Percentiles rank a stretch among this genome's conserved stretches.
Evolutionary conservation across 2,329 filamentous ascomycete genomes (phyloP).

Genomic region (Alternaria novae-zelandiae): DNA sequence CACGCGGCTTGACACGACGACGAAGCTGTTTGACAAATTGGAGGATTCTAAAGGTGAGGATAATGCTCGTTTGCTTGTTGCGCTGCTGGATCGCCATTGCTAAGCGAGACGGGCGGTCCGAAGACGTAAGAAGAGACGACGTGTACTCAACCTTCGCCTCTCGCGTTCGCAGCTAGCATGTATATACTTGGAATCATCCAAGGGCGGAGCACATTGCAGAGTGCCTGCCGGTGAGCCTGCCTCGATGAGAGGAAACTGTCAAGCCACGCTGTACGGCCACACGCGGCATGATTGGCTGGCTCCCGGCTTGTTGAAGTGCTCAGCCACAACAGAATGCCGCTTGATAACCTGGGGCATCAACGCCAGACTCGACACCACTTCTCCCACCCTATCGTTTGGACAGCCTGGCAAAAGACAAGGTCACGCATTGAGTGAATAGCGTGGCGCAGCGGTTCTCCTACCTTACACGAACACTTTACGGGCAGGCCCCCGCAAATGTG

Average conservation of each 20-base stretch:
- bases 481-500: slow-evolving; percentile 20
- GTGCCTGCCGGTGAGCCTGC: slow-evolving; percentile 30
- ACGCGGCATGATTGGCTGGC: slow-evolving; percentile 23
- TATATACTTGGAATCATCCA: slow-evolving; percentile 32
- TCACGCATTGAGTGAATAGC: slow-evolving; percentile 18
- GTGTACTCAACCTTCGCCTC: slow-evolving; percentile 20
- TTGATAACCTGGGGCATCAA: slow-evolving; percentile 12
- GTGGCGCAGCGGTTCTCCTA: slow-evolving; percentile 33
- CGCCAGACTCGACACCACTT: slow-evolving; percentile 16
- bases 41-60: slow-evolving; percentile 48
- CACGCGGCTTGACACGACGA: slow-evolving; percentile 45
- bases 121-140: slow-evolving; percentile 30
- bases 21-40: slow-evolving; percentile 49
- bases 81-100: slow-evolving; percentile 40
- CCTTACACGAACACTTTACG: slow-evolving; percentile 16
- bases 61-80: slow-evolving; percentile 38
- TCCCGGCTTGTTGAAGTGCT: slow-evolving; percentile 8
- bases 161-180: slow-evolving; percentile 15
- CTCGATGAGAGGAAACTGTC: slow-evolving; percentile 20
- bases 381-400: slow-evolving; percentile 26
- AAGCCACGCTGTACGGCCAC: slow-evolving; percentile 24
- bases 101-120: slow-evolving; percentile 23
- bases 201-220: slow-evolving; percentile 35
- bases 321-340: slow-evolving; percentile 14
- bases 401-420: slow-evolving; percentile 12